These are phyloP conservation scores for Leccinum variicolor DNA, from an alignment of 768 basidiomycete genomes.

Conservation along the genomic window DNA sequence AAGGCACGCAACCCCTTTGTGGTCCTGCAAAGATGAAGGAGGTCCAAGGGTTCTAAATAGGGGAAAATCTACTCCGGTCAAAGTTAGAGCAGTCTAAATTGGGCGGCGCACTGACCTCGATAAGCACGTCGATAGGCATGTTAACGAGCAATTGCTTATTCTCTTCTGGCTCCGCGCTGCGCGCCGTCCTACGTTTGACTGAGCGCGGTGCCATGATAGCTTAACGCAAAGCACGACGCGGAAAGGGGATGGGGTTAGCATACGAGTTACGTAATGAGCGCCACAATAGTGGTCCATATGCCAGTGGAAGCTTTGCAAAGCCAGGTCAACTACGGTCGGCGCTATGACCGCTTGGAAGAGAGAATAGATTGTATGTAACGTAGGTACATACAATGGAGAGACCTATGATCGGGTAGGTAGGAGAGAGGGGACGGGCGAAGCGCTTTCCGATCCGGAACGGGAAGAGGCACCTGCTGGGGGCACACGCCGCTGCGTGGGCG, in stretches of 20 bases:
- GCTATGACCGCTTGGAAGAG: too few species aligned
- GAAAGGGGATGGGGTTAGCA: not conserved
- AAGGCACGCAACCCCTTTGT: constrained; percentile 26
- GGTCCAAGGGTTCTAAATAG: constrained; percentile 27
- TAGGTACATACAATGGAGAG: too few species aligned
- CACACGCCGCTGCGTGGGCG: too few species aligned
- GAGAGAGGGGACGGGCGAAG: too few species aligned
- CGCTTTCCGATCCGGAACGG: too few species aligned
- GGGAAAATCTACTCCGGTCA: not conserved
- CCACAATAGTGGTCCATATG: too few species aligned
- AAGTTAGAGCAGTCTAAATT: not conserved
- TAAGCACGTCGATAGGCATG: constrained; percentile 11
- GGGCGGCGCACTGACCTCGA: constrained; percentile 8
- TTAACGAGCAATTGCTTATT: constrained; percentile 1
- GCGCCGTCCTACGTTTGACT: not conserved
- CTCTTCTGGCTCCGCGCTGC: not conserved
- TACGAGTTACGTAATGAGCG: not conserved
- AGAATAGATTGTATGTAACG: too few species aligned
- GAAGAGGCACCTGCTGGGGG: too few species aligned
- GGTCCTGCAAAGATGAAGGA: constrained; percentile 30
- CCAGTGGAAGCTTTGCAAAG: too few species aligned
- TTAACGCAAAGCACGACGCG: not conserved
- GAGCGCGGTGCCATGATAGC: constrained; percentile 4
- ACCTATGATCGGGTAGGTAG: too few species aligned
- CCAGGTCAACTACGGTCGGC: too few species aligned